These are phyloP conservation scores for Dothideomycetes sp. DNA, from an alignment of 2,329 filamentous ascomycete genomes.

Conservation along the genomic window DNA sequence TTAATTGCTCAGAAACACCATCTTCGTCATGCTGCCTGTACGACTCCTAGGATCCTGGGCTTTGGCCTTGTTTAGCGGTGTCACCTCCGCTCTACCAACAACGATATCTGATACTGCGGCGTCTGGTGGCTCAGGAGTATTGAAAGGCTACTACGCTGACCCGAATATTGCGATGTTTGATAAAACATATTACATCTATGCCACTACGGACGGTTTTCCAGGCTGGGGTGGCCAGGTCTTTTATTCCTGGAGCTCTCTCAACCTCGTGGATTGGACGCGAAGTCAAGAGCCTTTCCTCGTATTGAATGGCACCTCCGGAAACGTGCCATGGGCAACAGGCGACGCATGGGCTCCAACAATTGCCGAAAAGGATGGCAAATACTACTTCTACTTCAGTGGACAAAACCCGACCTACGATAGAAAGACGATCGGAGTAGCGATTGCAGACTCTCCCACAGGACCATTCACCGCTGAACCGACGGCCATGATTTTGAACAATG, in stretches of 20 bases:
- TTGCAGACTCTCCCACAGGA: slow-evolving; percentile 19
- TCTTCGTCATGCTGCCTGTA: too few species aligned
- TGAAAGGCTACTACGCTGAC: slow-evolving; percentile 30
- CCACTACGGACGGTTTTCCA: slow-evolving; percentile 38
- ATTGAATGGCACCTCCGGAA: slow-evolving; percentile 37
- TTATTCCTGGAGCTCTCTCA: slow-evolving; percentile 39
- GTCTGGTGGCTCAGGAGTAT: slow-evolving; percentile 8
- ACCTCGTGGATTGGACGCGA: slow-evolving; percentile 37
- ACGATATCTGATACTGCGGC: too few species aligned
- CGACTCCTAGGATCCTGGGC: too few species aligned
- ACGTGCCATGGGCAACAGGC: slow-evolving; percentile 31
- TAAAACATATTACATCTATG: slow-evolving; percentile 40
- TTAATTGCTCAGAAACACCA: too few species aligned
- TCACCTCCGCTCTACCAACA: too few species aligned
- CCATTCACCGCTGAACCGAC: slow-evolving; percentile 21
- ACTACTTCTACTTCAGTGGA: slow-evolving; percentile 26
- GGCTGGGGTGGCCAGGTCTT: slow-evolving; percentile 41
- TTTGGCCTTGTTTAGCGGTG: too few species aligned
- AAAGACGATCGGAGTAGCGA: slow-evolving; percentile 24
- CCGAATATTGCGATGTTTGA: slow-evolving; percentile 40
- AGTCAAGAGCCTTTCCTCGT: slow-evolving; percentile 35
- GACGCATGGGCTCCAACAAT: slow-evolving; percentile 28
- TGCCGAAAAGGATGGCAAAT: slow-evolving; percentile 19
- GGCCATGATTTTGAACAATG: slow-evolving; percentile 23
- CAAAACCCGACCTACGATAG: slow-evolving; percentile 22